Evolutionary conservation across 345 rosid genomes (phyloP).

Genomic region (Populus tremula): DNA sequence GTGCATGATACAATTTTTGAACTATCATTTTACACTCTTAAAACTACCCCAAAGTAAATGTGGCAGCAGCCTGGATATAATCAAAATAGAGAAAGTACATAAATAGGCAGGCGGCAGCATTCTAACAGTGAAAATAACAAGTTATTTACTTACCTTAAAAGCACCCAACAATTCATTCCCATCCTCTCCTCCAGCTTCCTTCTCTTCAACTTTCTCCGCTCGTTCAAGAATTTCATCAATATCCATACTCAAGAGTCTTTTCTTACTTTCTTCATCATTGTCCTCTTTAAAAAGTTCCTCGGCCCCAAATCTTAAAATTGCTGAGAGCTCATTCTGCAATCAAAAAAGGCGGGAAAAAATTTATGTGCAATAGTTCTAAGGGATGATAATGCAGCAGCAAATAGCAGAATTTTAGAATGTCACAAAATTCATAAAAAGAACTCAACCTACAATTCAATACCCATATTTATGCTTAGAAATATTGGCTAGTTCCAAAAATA

Average conservation of each 20-base stretch:
- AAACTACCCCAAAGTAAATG: not conserved
- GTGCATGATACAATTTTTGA: no score
- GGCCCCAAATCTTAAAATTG: slow-evolving; percentile 97
- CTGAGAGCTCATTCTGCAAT: slow-evolving; percentile 90
- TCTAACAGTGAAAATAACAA: not conserved
- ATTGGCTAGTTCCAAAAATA: not conserved
- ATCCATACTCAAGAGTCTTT: slow-evolving; percentile 81
- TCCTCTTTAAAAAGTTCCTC: slow-evolving; percentile 99
- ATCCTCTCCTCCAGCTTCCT: slow-evolving; percentile 53
- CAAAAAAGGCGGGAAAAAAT: not conserved
- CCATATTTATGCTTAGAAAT: not conserved
- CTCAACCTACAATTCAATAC: not conserved
- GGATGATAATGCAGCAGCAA: not conserved
- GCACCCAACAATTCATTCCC: slow-evolving; percentile 86
- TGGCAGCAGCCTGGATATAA: slow-evolving; percentile 5
- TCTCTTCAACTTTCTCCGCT: slow-evolving; percentile 96
- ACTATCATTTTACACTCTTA: not conserved
- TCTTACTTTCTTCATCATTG: slow-evolving; percentile 96
- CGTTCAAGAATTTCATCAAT: slow-evolving; percentile 97
- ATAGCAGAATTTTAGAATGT: not conserved
- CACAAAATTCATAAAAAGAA: not conserved
- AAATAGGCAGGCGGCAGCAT: not conserved
- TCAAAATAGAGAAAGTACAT: not conserved
- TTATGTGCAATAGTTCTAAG: not conserved
- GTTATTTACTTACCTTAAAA: slow-evolving; percentile 68